Evolutionary conservation across 2,329 filamentous ascomycete species (phyloP), one percentile per base, ranked within the genome.

Genomic region (Dactylella cylindrospora): DNA sequence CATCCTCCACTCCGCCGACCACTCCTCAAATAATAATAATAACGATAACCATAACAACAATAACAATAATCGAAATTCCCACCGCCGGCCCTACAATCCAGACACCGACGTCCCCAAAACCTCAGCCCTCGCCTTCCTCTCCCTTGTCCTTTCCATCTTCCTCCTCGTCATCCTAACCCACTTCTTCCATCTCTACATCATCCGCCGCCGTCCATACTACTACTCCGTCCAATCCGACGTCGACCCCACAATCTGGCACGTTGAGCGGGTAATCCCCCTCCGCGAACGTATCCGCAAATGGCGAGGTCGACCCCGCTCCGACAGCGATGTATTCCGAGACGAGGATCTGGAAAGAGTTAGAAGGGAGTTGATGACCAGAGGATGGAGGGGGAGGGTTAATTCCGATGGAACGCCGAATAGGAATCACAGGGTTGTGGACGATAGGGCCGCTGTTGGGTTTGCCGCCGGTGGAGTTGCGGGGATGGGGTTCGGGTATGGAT

Each of bases 171-270:
- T 62, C 39, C 38, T 39, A 44, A 54, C 57, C 13, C 57, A 62
- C 44, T 62, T 54, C 49, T 54, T 62, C 44, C 54, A 62, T 22
- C 49, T 62, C 39, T 62, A 62, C 43, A 44, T 62, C 29, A 8
- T 62, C 29, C 49, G 57, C 4, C 39, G 23, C 6, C 41, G 54
- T 23, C 57, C 57, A 2, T 62, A 62, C 31, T 62, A 54, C 43
- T 62, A 62, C 44, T 52, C 46, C 38, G 57, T 62, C 36, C 57
- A 62, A 38, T 54, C 49, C 10, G 57, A 62, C 38, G 20, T 62
- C 10, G 57, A 62, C 43, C 57, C 57, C n/a, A 54, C 57, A 5
- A 23, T 62, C 25, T 62, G 57, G 57, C 57, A 62, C 40, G 57
- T 62, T 15, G 57, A 62, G 29, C 57, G 57, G 25, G 43, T 62